Percentiles rank a stretch among this genome's conserved stretches.
Evolutionary conservation across 495 filamentous ascomycete genomes (phyloP).

Genomic region (Trichocladium uniseriatum): DNA sequence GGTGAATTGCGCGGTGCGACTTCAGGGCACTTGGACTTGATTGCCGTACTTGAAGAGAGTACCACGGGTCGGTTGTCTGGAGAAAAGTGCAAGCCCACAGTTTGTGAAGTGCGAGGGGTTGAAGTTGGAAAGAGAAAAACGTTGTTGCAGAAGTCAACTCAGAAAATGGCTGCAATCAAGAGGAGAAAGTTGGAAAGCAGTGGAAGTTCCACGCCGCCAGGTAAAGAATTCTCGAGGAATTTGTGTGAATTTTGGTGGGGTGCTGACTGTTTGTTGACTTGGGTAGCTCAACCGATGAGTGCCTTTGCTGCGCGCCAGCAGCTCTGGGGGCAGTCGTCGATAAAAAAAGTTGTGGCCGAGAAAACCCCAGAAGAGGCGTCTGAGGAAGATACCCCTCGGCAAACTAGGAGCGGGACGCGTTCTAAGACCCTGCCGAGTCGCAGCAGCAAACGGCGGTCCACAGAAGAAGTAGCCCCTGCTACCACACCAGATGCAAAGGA

Average conservation of each 20-base stretch:
- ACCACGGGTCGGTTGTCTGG: neutral
- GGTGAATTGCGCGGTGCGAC: too few relatives aligned
- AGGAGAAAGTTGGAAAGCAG: conserved; percentile 33
- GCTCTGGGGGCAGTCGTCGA: conserved; percentile 18
- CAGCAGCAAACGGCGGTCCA: conserved; percentile 4
- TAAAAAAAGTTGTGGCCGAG: neutral
- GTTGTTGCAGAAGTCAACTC: neutral
- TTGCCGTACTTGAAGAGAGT: too few relatives aligned
- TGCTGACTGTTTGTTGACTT: conserved; percentile 3
- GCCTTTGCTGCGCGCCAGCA: conserved; percentile 43
- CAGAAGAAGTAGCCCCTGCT: conserved; percentile 7
- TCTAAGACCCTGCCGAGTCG: neutral
- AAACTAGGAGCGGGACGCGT: neutral
- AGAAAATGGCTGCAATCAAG: conserved; percentile 35
- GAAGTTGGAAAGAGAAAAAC: neutral
- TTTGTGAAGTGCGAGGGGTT: neutral
- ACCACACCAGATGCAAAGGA: neutral
- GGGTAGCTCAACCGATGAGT: conserved; percentile 32
- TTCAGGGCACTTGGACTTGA: too few relatives aligned
- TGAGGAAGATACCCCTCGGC: neutral
- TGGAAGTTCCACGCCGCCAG: conserved; percentile 12
- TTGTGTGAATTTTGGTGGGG: neutral
- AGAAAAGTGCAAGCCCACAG: too few relatives aligned
- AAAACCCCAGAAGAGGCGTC: neutral
- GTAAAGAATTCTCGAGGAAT: conserved; percentile 1